Evolutionary conservation across 2,329 filamentous ascomycete species (phyloP), one percentile per base, ranked within the genome.

Genomic region (Corynespora cassiicola): DNA sequence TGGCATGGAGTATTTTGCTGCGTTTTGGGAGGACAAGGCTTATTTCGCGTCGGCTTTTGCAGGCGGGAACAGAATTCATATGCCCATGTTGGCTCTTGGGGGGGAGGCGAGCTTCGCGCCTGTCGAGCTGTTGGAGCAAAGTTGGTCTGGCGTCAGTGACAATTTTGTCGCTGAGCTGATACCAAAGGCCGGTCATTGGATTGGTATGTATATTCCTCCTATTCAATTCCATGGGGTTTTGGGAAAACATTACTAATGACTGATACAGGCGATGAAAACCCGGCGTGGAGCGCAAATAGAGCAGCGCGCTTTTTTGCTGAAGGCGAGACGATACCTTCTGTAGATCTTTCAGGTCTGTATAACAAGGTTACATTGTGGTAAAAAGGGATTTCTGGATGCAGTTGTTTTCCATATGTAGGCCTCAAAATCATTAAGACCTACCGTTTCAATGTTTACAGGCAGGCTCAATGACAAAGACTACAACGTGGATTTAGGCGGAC

Each of bases 141-240:
- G 32, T 4, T 68, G 52, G 20, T 42, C 19, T 3, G 38, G 41
- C 12, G 42, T 69, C 9, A 48, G 54, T 4, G 43, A 31, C 4
- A 42, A 60, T 36, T 31, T 68, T 21, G 52, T 59, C 10, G 39
- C 50, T 3, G 66, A 68, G 32, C 38, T 65, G 6, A 52, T 70
- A 14, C 67, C 65, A 1, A 66, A 71, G 20, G 65, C 66, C 7
- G 69, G 69, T 3, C 68, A 70, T 52, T 71, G 67, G 67, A 63
- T 70, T 39, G 65, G 58, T 60, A 27, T 16, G 32, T 37, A 15
- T 19, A 19, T 31, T 6, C 10, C n/a, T n/a, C n/a, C n/a, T n/a
- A n/a, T 16, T 28, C 7, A 12, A 40, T 3, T 23, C 17, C 22
- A 35, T 23, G 11, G 9, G 12, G 9, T 22, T 11, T 10, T 30